Evolutionary conservation across 2,329 filamentous ascomycete species (phyloP), one percentile per base, ranked within the genome.

Genomic region (Aspergillus intermedius): DNA sequence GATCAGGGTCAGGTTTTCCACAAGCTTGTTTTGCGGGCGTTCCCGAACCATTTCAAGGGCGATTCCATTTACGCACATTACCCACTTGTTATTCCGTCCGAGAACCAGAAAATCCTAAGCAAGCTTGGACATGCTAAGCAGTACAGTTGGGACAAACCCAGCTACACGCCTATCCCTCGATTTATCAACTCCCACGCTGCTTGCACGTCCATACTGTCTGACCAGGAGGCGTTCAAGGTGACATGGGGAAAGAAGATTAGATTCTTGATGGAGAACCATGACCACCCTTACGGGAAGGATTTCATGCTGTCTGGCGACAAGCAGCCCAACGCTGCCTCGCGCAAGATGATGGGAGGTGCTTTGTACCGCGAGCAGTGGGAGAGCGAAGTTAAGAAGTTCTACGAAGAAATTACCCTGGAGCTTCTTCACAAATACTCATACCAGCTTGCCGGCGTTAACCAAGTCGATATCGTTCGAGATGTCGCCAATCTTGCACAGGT

Each of bases 401-500:
- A 77, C 53, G 69, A 76, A 53, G 60, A 72, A 4, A 74, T 74
- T 47, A 77, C 75, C 2, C 53, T 70, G 30, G 65, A 71, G 45
- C 66, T 77, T 6, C 58, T 77, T 40, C 62, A 69, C 48, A 58
- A 66, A 46, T 68, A 75, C 42, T 72, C 70, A 12, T 77, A 75
- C 61, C 68, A 70, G 47, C 60, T 79, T 25, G 73, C 66, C 4
- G 71, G 69, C 4, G 60, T 66, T 30, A 68, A 69, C 32, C 70
- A 77, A 51, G 71, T 76, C 42, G 74, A 77, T 55, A 70, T 77
- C 42, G 67, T 75, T 48, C 70, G 72, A 10, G 74, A 77, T 50
- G 56, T 81, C 34, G 74, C 76, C 53, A 79, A 80, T 50, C 65
- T 77, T 8, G 68, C 67, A 2, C 77, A 79, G 55, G 73, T 78